Conservation (phyloP, 306 rosid genomes). For the Cucumis sativus region DNA sequence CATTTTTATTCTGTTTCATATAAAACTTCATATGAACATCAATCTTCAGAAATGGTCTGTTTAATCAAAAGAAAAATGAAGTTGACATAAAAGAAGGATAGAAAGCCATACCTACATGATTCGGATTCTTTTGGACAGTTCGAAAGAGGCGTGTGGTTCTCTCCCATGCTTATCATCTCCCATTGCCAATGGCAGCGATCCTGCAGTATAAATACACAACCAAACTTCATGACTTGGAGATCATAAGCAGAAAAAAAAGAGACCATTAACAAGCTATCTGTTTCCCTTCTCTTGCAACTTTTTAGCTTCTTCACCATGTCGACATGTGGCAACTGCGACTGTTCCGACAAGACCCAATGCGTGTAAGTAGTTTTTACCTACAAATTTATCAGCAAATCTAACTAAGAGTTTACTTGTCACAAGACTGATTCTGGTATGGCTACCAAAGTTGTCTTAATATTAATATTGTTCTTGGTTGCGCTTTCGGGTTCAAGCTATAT, state of each 20-base stretch:
- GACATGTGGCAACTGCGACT: slow-evolving; percentile 43
- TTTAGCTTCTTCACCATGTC: slow-evolving; percentile 41
- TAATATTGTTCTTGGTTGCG: no score
- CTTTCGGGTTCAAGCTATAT: no score
- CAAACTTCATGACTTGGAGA: slow-evolving; percentile 16
- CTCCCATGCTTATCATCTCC: slow-evolving; percentile 22
- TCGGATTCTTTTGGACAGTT: slow-evolving; percentile 42
- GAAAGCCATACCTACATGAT: slow-evolving; percentile 27
- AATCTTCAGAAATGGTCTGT: neutral
- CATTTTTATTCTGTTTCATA: neutral
- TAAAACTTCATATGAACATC: neutral
- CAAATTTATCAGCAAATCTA: neutral
- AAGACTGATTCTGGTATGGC: neutral
- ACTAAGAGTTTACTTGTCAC: neutral
- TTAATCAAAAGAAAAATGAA: slow-evolving; percentile 18
- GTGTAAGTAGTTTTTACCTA: slow-evolving; percentile 25
- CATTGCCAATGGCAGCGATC: neutral
- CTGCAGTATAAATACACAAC: slow-evolving; percentile 41
- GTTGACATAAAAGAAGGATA: slow-evolving; percentile 52
- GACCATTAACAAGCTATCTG: neutral
- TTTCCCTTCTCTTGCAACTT: neutral
- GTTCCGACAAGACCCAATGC: slow-evolving; percentile 50
- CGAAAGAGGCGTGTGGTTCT: slow-evolving; percentile 20
- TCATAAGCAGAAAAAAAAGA: slow-evolving; percentile 15
- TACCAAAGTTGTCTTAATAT: neutral